Evolutionary conservation across 768 basidiomycete species (phyloP), one percentile per base, ranked within the genome.

Genomic region (Hortiboletus flavorubellus): DNA sequence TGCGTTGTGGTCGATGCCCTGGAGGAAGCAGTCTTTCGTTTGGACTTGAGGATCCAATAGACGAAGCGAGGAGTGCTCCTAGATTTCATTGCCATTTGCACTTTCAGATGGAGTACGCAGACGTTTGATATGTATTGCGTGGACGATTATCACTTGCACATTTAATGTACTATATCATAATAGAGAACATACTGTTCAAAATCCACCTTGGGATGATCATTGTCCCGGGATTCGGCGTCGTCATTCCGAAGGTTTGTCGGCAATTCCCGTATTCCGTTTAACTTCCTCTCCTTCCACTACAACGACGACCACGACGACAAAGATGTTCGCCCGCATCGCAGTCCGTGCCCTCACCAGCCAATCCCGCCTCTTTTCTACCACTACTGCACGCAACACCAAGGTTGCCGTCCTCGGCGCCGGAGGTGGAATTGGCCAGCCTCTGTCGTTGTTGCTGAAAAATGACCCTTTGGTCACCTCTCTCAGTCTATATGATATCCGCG

Each of bases 381-480:
- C 87, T 23, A 77, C 82, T 26, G 68, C 84, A 43, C 82, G 85
- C 66, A 81, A 80, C 60, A 87, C 86, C 62, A 95, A 94, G 79
- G 96, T 97, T 72, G 90, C 91, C 48, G 95, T 99, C 57, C 91
- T 97, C 72, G 96, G 96, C 66, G 97, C 97, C 58, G 96, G 93
- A 66, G 96, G 96, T 81, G 96, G 96, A 74, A 98, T 98, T 73
- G 96, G 96, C 72, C 96, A 98, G 75, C 95, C 96, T 68, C 79
- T 98, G 66, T 96, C 93, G 46, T 78, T 98, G 59, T 53, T 67
- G 53, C 85, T 98, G 72, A 98, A 98, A 81, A 83, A 77, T 62
- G 90, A 99, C 79, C 93, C 93, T 41, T 78, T 94, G 63, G 90
- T 97, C 71, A 84, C 84, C 51, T 83, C 87, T 59, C 76, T 98